Evolutionary conservation across 1,284 basidiomycete species (phyloP).

Genomic region (Somion occarium): DNA sequence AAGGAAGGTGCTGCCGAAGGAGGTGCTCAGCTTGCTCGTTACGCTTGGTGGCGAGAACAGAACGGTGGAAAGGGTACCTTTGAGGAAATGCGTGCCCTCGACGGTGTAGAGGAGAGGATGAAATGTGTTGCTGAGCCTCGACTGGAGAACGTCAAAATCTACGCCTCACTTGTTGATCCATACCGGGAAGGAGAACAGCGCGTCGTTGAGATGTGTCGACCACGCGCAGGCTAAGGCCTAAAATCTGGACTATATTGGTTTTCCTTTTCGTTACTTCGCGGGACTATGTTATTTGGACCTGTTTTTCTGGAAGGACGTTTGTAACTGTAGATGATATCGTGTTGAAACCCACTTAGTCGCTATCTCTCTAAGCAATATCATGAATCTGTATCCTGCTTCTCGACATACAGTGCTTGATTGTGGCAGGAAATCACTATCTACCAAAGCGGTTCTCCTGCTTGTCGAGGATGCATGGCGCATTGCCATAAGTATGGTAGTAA

Average conservation of each 20-base stretch:
- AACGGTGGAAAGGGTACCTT: conserved; percentile 45
- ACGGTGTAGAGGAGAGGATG: conserved; percentile 42
- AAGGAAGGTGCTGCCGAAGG: conserved; percentile 71
- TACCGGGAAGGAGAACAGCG: conserved; percentile 37
- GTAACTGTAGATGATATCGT: too few species aligned
- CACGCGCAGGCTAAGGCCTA: neutral
- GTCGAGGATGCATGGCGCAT: too few species aligned
- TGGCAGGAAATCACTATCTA: too few species aligned
- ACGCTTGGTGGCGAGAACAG: conserved; percentile 58
- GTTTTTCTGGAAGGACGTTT: too few species aligned
- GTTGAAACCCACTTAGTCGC: too few species aligned
- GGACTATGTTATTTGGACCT: too few species aligned
- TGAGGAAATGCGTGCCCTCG: conserved; percentile 54
- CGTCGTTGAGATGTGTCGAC: conserved; percentile 29
- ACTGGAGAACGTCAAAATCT: conserved; percentile 25
- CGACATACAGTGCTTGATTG: too few species aligned
- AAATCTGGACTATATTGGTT: neutral
- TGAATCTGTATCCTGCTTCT: too few species aligned
- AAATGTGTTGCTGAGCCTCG: conserved; percentile 58
- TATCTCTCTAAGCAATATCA: too few species aligned
- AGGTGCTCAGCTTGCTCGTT: conserved; percentile 65
- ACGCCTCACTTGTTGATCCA: conserved; percentile 28
- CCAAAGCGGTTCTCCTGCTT: too few species aligned
- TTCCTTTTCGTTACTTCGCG: too few species aligned
- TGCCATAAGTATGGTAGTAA: too few species aligned